These are phyloP conservation scores for Xylaria multiplex DNA, from an alignment of 2,329 filamentous ascomycete species.

Conservation along the genomic window DNA sequence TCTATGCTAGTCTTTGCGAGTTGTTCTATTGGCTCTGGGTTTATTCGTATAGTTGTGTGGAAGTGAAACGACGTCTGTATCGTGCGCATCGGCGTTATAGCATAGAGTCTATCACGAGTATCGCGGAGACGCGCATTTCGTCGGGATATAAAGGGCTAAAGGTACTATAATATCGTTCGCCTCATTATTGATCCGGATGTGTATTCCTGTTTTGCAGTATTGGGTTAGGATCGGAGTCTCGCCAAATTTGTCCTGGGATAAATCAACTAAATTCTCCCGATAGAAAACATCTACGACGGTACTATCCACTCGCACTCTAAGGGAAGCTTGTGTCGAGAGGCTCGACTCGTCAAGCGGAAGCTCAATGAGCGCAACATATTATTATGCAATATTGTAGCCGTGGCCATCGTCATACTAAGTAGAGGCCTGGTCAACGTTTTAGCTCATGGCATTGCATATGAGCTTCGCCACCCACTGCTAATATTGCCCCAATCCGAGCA, in stretches of 20 bases:
- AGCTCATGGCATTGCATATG: constrained; percentile 11
- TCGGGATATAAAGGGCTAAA: neutral
- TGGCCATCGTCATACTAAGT: constrained; percentile 34
- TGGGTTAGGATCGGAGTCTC: constrained; percentile 13
- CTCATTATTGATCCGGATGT: neutral
- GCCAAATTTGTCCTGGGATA: constrained; percentile 14
- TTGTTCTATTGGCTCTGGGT: neutral
- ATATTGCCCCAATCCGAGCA: constrained; percentile 25
- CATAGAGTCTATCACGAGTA: neutral
- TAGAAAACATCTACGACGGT: neutral
- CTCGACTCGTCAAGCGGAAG: constrained; percentile 23
- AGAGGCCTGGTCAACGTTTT: constrained; percentile 43
- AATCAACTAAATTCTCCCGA: constrained; percentile 19
- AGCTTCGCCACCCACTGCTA: constrained; percentile 16
- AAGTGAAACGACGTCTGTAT: neutral
- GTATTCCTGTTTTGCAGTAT: constrained; percentile 1
- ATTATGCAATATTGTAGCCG: constrained; percentile 27
- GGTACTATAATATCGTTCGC: neutral
- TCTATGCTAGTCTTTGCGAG: too few species aligned
- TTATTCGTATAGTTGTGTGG: neutral
- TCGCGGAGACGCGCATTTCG: neutral
- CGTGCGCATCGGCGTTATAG: neutral
- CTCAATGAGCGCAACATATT: constrained; percentile 20
- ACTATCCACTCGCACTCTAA: constrained; percentile 8
- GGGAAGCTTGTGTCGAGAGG: constrained; percentile 11